These are phyloP conservation scores for Suillus discolor DNA, from an alignment of 768 basidiomycete species.

Conservation along the genomic window DNA sequence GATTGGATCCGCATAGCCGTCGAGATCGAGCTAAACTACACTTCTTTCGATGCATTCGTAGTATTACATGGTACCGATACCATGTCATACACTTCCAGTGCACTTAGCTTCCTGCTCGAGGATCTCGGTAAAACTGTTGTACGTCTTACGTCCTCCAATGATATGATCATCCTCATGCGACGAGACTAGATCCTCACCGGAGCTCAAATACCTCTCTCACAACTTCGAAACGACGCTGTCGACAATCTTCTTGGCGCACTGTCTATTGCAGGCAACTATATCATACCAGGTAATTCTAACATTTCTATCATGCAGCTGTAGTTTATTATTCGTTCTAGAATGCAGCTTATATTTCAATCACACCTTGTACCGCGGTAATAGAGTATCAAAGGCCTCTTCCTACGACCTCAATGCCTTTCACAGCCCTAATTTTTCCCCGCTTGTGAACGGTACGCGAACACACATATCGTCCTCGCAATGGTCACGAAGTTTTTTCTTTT, in stretches of 20 bases:
- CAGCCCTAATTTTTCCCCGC: conserved; percentile 81
- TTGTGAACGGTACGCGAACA: conserved; percentile 67
- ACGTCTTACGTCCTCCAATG: conserved; percentile 21
- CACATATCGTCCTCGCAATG: not conserved
- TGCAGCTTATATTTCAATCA: conserved; percentile 91
- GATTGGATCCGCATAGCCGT: conserved; percentile 91
- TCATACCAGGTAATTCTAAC: conserved; percentile 72
- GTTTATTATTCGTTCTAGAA: conserved; percentile 45
- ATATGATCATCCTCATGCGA: not conserved
- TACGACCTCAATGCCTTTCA: conserved; percentile 83
- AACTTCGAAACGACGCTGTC: conserved; percentile 91
- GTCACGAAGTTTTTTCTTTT: conserved; percentile 1
- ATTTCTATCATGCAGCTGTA: not conserved
- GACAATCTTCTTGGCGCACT: conserved; percentile 92
- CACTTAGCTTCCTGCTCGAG: conserved; percentile 88
- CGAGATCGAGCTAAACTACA: conserved; percentile 92
- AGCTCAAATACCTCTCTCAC: conserved; percentile 90
- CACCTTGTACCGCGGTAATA: conserved; percentile 82
- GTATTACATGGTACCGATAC: conserved; percentile 91
- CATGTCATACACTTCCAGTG: conserved; percentile 88
- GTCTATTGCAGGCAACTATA: conserved; percentile 86
- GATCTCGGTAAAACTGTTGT: conserved; percentile 93
- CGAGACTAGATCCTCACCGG: conserved; percentile 79
- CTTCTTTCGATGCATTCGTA: conserved; percentile 85
- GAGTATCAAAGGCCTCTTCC: conserved; percentile 81